Conservation (phyloP, 2,329 filamentous ascomycete genomes). For the Aspergillus transmontanensis region DNA sequence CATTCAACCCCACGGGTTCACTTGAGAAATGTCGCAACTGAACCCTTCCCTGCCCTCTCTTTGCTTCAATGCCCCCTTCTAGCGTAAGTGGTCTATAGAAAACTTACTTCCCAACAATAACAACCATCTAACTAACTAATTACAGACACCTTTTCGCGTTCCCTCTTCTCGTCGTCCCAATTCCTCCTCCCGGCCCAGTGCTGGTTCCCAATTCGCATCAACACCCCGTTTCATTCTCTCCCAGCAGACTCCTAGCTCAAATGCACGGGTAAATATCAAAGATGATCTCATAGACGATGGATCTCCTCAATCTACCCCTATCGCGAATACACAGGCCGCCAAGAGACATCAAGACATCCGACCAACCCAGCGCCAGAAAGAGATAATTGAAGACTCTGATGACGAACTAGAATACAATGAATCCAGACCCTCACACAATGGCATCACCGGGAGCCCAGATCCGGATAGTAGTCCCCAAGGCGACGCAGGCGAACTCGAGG, state of each 20-base stretch:
- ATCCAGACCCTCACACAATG: not conserved
- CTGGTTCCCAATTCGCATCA: conserved; percentile 35
- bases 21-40: not conserved
- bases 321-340: conserved; percentile 5
- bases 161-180: conserved; percentile 15
- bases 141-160: conserved; percentile 31
- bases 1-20: not conserved
- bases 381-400: conserved; percentile 32
- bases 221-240: conserved; percentile 38
- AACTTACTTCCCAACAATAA: too few species aligned
- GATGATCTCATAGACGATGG: conserved; percentile 26
- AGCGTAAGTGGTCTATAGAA: conserved; percentile 11
- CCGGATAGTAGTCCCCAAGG: conserved; percentile 18
- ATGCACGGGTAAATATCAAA: not conserved
- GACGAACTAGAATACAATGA: conserved; percentile 13
- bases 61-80: conserved; percentile 18
- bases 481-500: conserved; percentile 18
- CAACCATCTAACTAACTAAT: conserved; percentile 4
- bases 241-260: conserved; percentile 19
- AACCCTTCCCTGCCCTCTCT: not conserved
- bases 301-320: conserved; percentile 16
- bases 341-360: not conserved
- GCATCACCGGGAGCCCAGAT: not conserved
- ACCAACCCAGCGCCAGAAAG: conserved; percentile 8
- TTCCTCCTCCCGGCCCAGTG: conserved; percentile 26